A percentile compares a stretch with the other conserved stretches of the same genome.
Conservation (phyloP, 192 early-diverging fungal genomes). For the Linnemannia zychae region DNA sequence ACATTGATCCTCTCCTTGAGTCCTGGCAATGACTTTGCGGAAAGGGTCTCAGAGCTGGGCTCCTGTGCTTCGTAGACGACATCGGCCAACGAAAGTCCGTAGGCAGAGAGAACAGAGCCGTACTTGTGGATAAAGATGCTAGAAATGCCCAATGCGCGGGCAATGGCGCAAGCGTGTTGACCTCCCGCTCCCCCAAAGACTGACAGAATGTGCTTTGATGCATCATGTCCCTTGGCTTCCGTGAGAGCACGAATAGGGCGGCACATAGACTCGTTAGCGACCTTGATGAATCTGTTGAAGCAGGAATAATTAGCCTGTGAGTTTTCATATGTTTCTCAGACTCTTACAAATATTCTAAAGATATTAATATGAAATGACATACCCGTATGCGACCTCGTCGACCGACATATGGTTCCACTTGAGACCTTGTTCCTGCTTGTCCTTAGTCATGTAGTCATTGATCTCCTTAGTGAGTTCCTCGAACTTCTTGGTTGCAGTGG, state of each 20-base stretch:
- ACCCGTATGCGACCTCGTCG: constrained; percentile 92
- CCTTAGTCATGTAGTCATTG: constrained; percentile 65
- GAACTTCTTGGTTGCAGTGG: constrained; percentile 75
- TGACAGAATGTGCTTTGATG: constrained; percentile 84
- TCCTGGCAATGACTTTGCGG: constrained; percentile 44
- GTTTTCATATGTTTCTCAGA: background rate
- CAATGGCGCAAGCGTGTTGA: constrained; percentile 97
- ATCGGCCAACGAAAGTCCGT: constrained; percentile 91
- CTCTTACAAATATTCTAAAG: background rate
- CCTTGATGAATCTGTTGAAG: constrained; percentile 79
- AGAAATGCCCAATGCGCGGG: constrained; percentile 85
- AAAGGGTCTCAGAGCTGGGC: constrained; percentile 74
- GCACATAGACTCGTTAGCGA: constrained; percentile 98
- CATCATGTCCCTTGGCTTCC: constrained; percentile 92
- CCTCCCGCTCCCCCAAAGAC: constrained; percentile 97
- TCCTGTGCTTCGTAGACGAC: constrained; percentile 93
- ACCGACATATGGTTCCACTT: constrained; percentile 66
- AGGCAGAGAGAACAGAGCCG: constrained; percentile 94
- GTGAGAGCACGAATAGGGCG: constrained; percentile 93
- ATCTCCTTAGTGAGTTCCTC: constrained; percentile 73
- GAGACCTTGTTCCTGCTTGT: constrained; percentile 27
- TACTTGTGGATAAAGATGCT: constrained; percentile 90
- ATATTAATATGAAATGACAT: background rate
- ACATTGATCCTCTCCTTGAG: constrained; percentile 67
- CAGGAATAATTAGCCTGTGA: background rate